These are phyloP conservation scores for Penicillium sp. DNA, from an alignment of 2,329 filamentous ascomycete species.

Conservation along the genomic window DNA sequence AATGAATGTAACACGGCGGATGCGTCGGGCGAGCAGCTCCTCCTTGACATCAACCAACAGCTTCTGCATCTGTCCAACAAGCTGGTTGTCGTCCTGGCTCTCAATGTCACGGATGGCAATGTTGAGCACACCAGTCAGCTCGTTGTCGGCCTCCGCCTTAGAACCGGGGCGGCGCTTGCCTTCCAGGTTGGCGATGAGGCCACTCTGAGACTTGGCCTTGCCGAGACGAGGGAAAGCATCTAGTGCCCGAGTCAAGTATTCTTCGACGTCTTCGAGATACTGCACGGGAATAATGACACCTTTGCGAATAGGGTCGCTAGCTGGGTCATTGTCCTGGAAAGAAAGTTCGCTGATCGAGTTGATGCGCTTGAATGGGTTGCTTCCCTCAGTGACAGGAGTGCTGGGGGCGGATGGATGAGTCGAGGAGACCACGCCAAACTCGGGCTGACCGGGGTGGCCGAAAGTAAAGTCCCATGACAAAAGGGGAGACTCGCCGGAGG, in stretches of 20 bases:
- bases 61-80: constrained; percentile 65
- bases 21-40: constrained; percentile 71
- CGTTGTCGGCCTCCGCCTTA: constrained; percentile 59
- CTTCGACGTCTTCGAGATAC: constrained; percentile 91
- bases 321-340: constrained; percentile 66
- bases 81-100: constrained; percentile 72
- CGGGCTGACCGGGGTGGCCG: constrained; percentile 84
- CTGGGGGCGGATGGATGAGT: constrained; percentile 78
- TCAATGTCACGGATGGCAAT: constrained; percentile 87
- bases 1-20: constrained; percentile 92
- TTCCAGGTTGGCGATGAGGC: constrained; percentile 67
- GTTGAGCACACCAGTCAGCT: constrained; percentile 87
- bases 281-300: constrained; percentile 91
- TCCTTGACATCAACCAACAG: constrained; percentile 76
- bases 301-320: constrained; percentile 71
- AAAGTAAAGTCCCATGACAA: constrained; percentile 95
- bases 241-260: constrained; percentile 74
- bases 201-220: constrained; percentile 53
- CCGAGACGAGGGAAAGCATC: constrained; percentile 66
- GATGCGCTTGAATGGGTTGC: constrained; percentile 68
- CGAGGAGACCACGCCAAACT: constrained; percentile 72
- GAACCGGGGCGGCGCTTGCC: constrained; percentile 60
- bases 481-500: constrained; percentile 62
- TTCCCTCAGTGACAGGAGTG: constrained; percentile 57
- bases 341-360: constrained; percentile 96